phyloP scores from a whole-genome alignment of 176 grass and related monocot species.

The Guadua angustifolia region DNA sequence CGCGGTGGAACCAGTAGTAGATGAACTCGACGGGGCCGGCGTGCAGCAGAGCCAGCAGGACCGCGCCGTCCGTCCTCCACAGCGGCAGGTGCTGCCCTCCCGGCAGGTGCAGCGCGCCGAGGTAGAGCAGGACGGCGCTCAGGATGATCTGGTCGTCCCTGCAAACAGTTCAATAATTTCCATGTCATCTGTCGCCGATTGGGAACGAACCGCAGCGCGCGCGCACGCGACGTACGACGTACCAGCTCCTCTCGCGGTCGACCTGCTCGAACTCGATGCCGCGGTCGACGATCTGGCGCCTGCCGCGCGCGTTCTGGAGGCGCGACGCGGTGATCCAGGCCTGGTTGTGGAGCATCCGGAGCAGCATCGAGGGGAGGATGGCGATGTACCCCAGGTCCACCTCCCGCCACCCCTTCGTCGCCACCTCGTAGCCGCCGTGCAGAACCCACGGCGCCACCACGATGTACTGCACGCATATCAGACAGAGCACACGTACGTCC shows the following conservation, averaged over 20 bases:
- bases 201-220: no score
- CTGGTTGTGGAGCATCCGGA: slow-evolving; percentile 75
- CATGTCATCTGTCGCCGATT: no score
- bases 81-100: slow-evolving; percentile 46
- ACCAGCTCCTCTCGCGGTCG: slow-evolving; percentile 91
- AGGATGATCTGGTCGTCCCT: slow-evolving; percentile 94
- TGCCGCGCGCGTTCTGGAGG: slow-evolving; percentile 80
- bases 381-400: slow-evolving; percentile 38
- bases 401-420: slow-evolving; percentile 54
- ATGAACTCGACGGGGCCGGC: slow-evolving; percentile 65
- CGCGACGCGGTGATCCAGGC: slow-evolving; percentile 74
- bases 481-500: no score
- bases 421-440: slow-evolving; percentile 45
- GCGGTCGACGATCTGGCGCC: slow-evolving; percentile 70
- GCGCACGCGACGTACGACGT: neutral
- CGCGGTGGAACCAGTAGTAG: slow-evolving; percentile 86
- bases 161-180: neutral
- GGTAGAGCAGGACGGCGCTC: slow-evolving; percentile 58
- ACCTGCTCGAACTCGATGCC: slow-evolving; percentile 94
- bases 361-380: slow-evolving; percentile 59
- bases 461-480: slow-evolving; percentile 52
- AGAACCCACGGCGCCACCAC: slow-evolving; percentile 70
- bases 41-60: slow-evolving; percentile 56
- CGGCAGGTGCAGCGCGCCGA: slow-evolving; percentile 24
- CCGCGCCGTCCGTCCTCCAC: slow-evolving; percentile 63